These are phyloP conservation scores for Gastrolobium villosum DNA, from an alignment of 306 rosid species.

Conservation along the genomic window DNA sequence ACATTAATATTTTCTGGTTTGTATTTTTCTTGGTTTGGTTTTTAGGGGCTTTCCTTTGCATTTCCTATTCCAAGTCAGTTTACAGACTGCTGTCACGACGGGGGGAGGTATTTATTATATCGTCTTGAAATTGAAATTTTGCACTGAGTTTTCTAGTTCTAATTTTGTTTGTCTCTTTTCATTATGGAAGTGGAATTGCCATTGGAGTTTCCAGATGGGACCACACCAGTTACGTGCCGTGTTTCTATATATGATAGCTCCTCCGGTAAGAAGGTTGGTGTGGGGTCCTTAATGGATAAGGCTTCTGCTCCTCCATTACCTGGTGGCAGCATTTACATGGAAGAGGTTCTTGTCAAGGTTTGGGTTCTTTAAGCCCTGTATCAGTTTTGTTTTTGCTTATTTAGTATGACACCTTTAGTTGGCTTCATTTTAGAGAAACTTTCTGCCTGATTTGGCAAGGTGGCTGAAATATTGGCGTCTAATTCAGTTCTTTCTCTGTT, in stretches of 20 bases:
- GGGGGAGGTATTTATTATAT: conserved; percentile 74
- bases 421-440: conserved; percentile 16
- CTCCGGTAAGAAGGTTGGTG: conserved; percentile 89
- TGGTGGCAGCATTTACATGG: conserved; percentile 91
- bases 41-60: conserved; percentile 95
- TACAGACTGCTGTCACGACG: conserved; percentile 83
- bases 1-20: conserved; percentile 17
- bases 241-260: conserved; percentile 95
- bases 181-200: conserved; percentile 79
- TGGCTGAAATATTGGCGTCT: conserved; percentile 34
- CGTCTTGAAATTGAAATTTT: conserved; percentile 31
- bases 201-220: conserved; percentile 98
- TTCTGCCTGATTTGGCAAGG: conserved; percentile 27
- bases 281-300: conserved; percentile 91
- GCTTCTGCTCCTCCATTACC: conserved; percentile 94
- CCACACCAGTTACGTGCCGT: conserved; percentile 97
- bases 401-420: conserved; percentile 21
- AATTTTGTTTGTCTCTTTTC: conserved; percentile 41
- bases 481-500: conserved; percentile 46
- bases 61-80: conserved; percentile 98
- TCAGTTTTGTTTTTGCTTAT: conserved; percentile 40
- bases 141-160: conserved; percentile 38
- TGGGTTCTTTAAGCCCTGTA: conserved; percentile 42
- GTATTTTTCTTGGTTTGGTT: conserved; percentile 40
- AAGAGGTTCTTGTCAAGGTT: conserved; percentile 98